Conservation (phyloP, 148 eudicot genomes). For the Diospyros lotus region DNA sequence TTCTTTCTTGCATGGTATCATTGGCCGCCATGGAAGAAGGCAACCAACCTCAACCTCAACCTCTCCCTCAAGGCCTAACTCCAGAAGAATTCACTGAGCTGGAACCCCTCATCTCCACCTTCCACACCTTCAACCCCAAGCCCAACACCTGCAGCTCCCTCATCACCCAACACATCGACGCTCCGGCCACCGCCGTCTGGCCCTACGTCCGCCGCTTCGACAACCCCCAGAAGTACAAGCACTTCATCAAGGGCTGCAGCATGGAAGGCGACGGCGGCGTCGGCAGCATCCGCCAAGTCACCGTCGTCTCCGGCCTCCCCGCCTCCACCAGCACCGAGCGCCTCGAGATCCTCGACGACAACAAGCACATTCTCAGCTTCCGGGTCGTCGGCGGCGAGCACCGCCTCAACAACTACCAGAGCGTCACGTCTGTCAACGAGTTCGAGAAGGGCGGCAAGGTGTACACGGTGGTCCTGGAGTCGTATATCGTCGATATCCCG, state of each 20-base stretch:
- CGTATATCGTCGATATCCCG: conserved; percentile 78
- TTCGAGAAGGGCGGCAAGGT: conserved; percentile 27
- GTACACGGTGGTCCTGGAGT: conserved; percentile 64
- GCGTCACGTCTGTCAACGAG: conserved; percentile 77
- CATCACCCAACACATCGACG: conserved; percentile 66
- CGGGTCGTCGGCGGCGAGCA: conserved; percentile 80
- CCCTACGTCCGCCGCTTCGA: conserved; percentile 64
- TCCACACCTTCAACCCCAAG: conserved; percentile 50
- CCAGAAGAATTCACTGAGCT: conserved; percentile 42
- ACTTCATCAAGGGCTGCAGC: conserved; percentile 77
- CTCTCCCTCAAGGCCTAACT: conserved; percentile 45
- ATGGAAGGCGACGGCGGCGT: conserved; percentile 55
- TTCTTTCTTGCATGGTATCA: too few species aligned
- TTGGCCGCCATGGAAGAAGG: too few species aligned
- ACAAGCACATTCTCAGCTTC: conserved; percentile 56
- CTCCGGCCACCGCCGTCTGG: conserved; percentile 65
- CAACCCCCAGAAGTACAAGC: conserved; percentile 81
- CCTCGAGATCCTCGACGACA: conserved; percentile 66
- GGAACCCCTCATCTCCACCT: conserved; percentile 38
- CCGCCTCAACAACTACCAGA: conserved; percentile 56
- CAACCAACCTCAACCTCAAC: too few species aligned
- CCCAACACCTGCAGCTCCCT: conserved; percentile 79
- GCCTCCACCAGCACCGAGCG: conserved; percentile 76
- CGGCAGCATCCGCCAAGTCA: conserved; percentile 68
- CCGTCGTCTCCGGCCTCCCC: conserved; percentile 73